These are phyloP conservation scores for Trypanosoma lewisi DNA, from an alignment of 208 protist genomes.

Conservation along the genomic window DNA sequence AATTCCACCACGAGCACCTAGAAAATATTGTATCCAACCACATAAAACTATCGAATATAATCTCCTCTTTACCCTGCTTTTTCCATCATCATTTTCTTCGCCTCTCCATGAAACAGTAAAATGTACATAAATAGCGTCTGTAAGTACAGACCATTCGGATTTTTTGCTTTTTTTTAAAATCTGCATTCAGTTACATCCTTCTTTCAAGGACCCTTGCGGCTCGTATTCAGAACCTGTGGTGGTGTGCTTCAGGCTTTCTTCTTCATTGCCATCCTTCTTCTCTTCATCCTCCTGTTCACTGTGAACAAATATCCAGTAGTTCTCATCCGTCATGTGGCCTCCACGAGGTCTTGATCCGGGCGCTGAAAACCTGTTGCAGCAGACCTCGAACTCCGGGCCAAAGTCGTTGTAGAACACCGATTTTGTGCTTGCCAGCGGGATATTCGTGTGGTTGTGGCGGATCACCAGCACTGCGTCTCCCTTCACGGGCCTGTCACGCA, in stretches of 20 bases:
- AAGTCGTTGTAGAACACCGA: conserved; percentile 82
- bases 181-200: too few species aligned
- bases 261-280: not conserved
- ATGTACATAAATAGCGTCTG: too few species aligned
- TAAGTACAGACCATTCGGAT: too few species aligned
- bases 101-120: not conserved
- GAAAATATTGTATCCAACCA: too few species aligned
- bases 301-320: conserved; percentile 85
- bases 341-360: conserved; percentile 46
- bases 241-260: too few species aligned
- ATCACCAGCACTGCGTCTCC: conserved; percentile 68
- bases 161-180: too few species aligned
- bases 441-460: conserved; percentile 77
- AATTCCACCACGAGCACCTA: not conserved
- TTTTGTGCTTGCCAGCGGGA: conserved; percentile 61
- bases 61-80: not conserved
- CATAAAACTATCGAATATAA: not conserved
- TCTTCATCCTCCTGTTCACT: conserved; percentile 23
- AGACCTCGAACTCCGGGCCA: conserved; percentile 78
- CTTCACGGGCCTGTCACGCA: conserved; percentile 79
- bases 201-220: too few species aligned
- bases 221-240: too few species aligned
- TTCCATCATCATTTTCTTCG: not conserved
- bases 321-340: conserved; percentile 41
- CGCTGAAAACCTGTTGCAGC: conserved; percentile 44